Conservation (phyloP, 768 basidiomycete species). For the Boletus subparvulus region DNA sequence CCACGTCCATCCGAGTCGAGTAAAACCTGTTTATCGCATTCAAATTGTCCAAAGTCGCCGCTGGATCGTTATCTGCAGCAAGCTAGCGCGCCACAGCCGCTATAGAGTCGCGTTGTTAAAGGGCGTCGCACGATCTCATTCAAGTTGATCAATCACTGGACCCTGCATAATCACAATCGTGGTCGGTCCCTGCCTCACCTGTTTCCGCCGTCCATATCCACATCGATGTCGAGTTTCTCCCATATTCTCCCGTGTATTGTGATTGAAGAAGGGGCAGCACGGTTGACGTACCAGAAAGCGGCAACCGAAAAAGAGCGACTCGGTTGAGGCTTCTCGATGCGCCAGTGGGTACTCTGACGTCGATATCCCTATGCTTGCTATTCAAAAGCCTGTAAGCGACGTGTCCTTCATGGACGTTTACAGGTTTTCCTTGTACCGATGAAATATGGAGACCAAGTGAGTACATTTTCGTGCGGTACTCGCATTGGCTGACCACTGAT, state of each 20-base stretch:
- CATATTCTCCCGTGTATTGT: not conserved
- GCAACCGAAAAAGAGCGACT: not conserved
- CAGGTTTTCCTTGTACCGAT: no score
- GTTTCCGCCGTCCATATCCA: not conserved
- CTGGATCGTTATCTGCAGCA: not conserved
- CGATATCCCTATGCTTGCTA: not conserved
- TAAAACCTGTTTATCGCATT: not conserved
- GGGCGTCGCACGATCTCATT: slow-evolving; percentile 10
- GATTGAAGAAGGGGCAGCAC: not conserved
- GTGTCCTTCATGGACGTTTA: not conserved
- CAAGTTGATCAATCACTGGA: slow-evolving; percentile 4
- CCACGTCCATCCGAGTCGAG: not conserved
- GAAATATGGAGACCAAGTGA: not conserved
- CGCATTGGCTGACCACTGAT: not conserved
- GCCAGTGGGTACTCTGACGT: not conserved
- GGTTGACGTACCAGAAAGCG: slow-evolving; percentile 6
- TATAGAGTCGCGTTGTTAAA: slow-evolving; percentile 7
- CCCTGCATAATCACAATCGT: slow-evolving; percentile 16
- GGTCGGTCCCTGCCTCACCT: slow-evolving; percentile 6
- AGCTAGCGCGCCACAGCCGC: no score
- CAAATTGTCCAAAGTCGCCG: not conserved
- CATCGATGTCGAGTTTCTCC: not conserved
- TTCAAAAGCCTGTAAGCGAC: not conserved
- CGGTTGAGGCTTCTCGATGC: not conserved
- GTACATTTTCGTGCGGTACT: not conserved